Base-by-base conservation (phyloP, 192 early-diverging fungal species). In the Phlyctochytrium planicorne region DNA sequence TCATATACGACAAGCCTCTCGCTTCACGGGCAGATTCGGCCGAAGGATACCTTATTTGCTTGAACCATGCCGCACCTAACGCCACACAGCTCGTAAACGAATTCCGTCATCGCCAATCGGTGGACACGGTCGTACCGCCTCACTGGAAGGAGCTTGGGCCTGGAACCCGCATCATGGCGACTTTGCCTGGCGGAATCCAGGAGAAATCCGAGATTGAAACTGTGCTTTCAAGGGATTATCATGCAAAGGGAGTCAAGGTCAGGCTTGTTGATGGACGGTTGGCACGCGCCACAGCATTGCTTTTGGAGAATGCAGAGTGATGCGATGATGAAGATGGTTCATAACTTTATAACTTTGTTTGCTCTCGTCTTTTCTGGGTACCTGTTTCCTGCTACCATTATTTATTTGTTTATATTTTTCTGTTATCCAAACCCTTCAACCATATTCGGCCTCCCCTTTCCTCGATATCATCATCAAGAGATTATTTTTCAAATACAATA, bases 1-100 rank as follows among this genome's bases (percentile, higher is more conserved):
- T 91, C 3, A 57, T 61, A 1, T 70, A 87, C n/a, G 88, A 87
- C 47, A 93, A 91, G 65, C 91, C 91, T 0, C 63, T 76, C 10
- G 87, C 90, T 0, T 88, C 86, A 30, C 69, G 89, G 2, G 83
- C 78, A 65, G 80, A 87, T 63, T 90, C 89, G 24, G 78, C 89
- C 0, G 91, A 93, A 66, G 79, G 80, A 36, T 93, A 87, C 56
- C 80, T 88, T 60, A 83, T 93, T 50, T 89, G 88, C 40, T 53
- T 89, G 1, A 68, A 23, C 66, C 30, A 29, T 20, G 27, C 32
- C 24, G n/a, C 2, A 40, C 0, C 32, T 6, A 60, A 14, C 17
- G 14, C 17, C n/a, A 25, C 66, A 68, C 31, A 34, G 29, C 25
- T 34, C 30, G 20, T 60, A 59, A 63, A 20, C 68, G 59, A n/a